These are phyloP conservation scores for Debaryomycetaceae sp. DNA, from an alignment of 1,139 yeast genomes.

Conservation along the genomic window DNA sequence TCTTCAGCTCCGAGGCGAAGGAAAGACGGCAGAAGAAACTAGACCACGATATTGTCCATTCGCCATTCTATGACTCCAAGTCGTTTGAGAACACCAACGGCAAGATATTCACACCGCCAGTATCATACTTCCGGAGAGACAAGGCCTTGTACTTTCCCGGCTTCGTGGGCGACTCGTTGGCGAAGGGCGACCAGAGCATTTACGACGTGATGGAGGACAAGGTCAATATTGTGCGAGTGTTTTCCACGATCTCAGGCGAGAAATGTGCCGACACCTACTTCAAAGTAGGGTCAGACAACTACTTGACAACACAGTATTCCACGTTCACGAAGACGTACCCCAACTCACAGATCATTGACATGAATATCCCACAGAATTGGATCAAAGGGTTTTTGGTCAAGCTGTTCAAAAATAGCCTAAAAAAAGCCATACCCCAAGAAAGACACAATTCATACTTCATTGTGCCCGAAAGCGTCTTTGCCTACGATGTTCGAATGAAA, in stretches of 20 bases:
- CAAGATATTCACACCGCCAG: slow-evolving; percentile 78
- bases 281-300: slow-evolving; percentile 33
- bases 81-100: slow-evolving; percentile 80
- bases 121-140: slow-evolving; percentile 69
- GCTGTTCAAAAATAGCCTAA: slow-evolving; percentile 44
- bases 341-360: slow-evolving; percentile 64
- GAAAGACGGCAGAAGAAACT: slow-evolving; percentile 53
- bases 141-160: slow-evolving; percentile 86
- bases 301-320: slow-evolving; percentile 27
- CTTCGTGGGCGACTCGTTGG: slow-evolving; percentile 57
- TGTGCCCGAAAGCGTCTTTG: slow-evolving; percentile 58
- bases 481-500: slow-evolving; percentile 55
- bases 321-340: slow-evolving; percentile 39
- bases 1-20: slow-evolving; percentile 41
- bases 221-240: slow-evolving; percentile 62
- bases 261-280: slow-evolving; percentile 63
- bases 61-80: slow-evolving; percentile 84
- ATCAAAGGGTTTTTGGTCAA: slow-evolving; percentile 63
- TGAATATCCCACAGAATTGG: slow-evolving; percentile 70
- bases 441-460: slow-evolving; percentile 62
- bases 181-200: slow-evolving; percentile 33
- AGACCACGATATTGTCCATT: slow-evolving; percentile 75
- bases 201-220: slow-evolving; percentile 43
- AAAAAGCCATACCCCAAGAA: slow-evolving; percentile 39
- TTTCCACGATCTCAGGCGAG: slow-evolving; percentile 71